Percentiles rank a stretch among this genome's conserved stretches.
phyloP scores from a whole-genome alignment of 495 filamentous ascomycete species.

The Trichoderma erinaceum region DNA sequence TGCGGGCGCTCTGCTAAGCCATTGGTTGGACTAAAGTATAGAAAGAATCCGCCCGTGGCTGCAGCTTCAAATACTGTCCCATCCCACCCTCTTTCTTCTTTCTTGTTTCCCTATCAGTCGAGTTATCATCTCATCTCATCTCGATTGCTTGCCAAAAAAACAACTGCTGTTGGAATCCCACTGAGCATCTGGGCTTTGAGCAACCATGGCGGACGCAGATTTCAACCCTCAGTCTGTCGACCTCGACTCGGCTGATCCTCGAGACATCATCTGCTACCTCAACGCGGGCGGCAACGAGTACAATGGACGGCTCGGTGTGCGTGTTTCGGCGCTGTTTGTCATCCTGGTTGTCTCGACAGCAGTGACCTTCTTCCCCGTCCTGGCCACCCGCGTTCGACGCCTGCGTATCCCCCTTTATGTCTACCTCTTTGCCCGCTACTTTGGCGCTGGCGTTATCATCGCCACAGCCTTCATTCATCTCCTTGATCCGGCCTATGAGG shows the following conservation, averaged over 20 bases:
- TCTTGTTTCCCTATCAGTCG: background rate
- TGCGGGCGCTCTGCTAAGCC: background rate
- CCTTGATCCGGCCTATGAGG: conserved; percentile 14
- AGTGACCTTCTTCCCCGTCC: background rate
- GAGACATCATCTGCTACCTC: conserved; percentile 25
- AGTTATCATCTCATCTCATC: background rate
- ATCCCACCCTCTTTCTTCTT: background rate
- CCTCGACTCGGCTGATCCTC: conserved; percentile 19
- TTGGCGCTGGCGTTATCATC: conserved; percentile 68
- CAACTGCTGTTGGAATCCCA: background rate
- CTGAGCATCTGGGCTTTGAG: background rate
- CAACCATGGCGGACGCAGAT: conserved; percentile 10
- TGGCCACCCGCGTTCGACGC: conserved; percentile 4
- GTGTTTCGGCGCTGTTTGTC: conserved; percentile 57
- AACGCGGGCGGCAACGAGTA: conserved; percentile 35
- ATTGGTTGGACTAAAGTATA: background rate
- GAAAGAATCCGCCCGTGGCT: background rate
- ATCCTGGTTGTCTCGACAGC: conserved; percentile 42
- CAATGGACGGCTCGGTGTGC: conserved; percentile 44
- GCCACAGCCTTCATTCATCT: conserved; percentile 67
- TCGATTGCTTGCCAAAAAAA: background rate
- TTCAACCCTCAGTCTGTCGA: conserved; percentile 24
- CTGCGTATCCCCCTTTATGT: conserved; percentile 17
- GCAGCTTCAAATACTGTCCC: background rate
- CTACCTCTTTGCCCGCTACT: conserved; percentile 43